Conservation (phyloP, 2,329 filamentous ascomycete species). For the Aureobasidium sp. region DNA sequence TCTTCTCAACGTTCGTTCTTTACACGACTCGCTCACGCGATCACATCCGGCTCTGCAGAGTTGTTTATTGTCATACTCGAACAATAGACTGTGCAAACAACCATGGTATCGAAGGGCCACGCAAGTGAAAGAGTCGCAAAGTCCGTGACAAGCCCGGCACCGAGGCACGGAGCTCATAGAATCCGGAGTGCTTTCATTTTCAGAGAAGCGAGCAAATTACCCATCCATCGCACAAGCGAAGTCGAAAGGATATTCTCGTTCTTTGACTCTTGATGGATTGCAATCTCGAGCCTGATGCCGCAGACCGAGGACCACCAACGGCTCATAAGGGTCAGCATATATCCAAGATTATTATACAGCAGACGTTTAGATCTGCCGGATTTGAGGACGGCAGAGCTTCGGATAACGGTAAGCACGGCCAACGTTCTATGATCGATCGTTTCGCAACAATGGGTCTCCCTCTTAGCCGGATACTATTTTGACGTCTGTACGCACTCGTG, state of each 20-base stretch:
- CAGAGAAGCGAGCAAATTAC: neutral
- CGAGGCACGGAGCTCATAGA: neutral
- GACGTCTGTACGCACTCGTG: neutral
- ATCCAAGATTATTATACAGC: neutral
- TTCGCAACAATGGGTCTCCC: neutral
- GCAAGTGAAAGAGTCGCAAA: neutral
- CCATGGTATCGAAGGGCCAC: neutral
- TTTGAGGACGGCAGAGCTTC: neutral
- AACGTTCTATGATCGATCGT: neutral
- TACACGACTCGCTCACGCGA: neutral
- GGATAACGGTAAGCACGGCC: slow-evolving; percentile 3
- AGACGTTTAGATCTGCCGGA: neutral
- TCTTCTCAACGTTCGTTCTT: neutral
- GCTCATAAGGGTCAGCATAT: neutral
- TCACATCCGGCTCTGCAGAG: neutral
- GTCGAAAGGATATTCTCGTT: neutral
- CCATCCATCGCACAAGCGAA: neutral
- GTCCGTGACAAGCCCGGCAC: neutral
- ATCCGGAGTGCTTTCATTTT: no score
- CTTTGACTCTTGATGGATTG: neutral
- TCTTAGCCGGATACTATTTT: neutral
- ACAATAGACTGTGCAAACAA: neutral
- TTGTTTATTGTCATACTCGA: neutral
- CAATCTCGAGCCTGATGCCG: neutral
- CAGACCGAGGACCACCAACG: neutral